phyloP scores from a whole-genome alignment of 2,329 filamentous ascomycete genomes.

The Xylariales sp. region DNA sequence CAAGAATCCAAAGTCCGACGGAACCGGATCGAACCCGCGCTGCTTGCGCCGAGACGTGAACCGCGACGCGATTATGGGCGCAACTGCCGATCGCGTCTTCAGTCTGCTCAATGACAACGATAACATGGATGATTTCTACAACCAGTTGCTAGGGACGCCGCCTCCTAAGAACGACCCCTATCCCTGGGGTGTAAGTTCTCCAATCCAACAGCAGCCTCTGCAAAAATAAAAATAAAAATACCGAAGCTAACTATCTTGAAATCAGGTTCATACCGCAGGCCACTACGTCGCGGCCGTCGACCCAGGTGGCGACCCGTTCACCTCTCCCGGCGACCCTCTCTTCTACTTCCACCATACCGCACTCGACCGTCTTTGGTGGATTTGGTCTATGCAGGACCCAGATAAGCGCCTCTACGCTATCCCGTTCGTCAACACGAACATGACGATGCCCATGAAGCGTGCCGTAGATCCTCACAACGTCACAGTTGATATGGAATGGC shows the following conservation, averaged over 20 bases:
- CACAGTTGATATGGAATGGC: conserved; percentile 48
- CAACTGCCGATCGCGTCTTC: conserved; percentile 51
- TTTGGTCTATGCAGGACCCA: conserved; percentile 56
- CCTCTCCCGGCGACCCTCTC: conserved; percentile 54
- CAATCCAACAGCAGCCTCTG: background rate
- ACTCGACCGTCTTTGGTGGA: conserved; percentile 56
- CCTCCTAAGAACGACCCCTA: conserved; percentile 51
- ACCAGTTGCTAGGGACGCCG: conserved; percentile 54
- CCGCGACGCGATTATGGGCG: conserved; percentile 51
- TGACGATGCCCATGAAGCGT: conserved; percentile 45
- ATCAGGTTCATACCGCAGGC: conserved; percentile 52
- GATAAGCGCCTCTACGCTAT: conserved; percentile 50
- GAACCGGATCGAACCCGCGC: conserved; percentile 55
- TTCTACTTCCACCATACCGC: conserved; percentile 56
- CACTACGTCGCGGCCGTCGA: conserved; percentile 54
- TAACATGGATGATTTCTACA: conserved; percentile 57
- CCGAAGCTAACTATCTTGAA: conserved; percentile 29
- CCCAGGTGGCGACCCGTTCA: conserved; percentile 52
- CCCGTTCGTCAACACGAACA: conserved; percentile 40
- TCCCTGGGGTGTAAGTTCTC: conserved; percentile 52
- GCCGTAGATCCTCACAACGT: conserved; percentile 38
- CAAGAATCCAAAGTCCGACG: conserved; percentile 51
- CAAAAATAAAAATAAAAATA: background rate
- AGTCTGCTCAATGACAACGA: conserved; percentile 52
- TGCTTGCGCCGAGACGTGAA: conserved; percentile 57